A percentile compares a stretch with the other conserved stretches of the same genome.
These are phyloP conservation scores for Boletus sp. DNA, from an alignment of 768 basidiomycete species.

Conservation along the genomic window DNA sequence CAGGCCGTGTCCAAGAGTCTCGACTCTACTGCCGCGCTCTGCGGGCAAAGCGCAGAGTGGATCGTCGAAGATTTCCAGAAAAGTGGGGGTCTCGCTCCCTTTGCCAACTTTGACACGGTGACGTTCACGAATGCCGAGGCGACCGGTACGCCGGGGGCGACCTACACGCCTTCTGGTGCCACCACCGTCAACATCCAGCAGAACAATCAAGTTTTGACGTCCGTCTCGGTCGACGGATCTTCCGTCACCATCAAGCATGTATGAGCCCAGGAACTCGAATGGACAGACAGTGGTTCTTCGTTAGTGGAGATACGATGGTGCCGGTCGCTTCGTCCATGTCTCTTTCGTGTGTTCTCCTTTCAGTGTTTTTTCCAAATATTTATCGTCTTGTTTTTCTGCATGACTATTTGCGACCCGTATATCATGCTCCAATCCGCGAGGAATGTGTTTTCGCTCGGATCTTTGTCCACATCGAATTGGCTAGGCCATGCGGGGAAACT, in stretches of 20 bases:
- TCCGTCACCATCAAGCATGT: not conserved
- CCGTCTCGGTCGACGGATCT: not conserved
- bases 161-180: not conserved
- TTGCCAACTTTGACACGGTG: slow-evolving; percentile 7
- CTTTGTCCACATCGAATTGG: too few species aligned
- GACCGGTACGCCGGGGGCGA: not conserved
- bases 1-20: not conserved
- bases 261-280: not conserved
- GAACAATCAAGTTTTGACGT: not conserved
- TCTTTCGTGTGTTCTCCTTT: not conserved
- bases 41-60: slow-evolving; percentile 7
- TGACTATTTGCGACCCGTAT: not conserved
- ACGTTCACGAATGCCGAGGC: slow-evolving; percentile 6
- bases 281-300: not conserved
- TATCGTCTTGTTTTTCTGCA: not conserved
- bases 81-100: not conserved
- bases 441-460: not conserved
- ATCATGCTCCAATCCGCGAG: not conserved
- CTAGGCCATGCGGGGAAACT: too few species aligned
- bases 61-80: slow-evolving; percentile 2
- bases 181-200: slow-evolving; percentile 1
- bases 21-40: slow-evolving; percentile 1
- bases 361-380: not conserved
- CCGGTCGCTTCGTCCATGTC: not conserved
- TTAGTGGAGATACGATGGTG: not conserved